Base-by-base conservation (phyloP, 1,284 basidiomycete genomes). In the Omphalotus olearius region DNA sequence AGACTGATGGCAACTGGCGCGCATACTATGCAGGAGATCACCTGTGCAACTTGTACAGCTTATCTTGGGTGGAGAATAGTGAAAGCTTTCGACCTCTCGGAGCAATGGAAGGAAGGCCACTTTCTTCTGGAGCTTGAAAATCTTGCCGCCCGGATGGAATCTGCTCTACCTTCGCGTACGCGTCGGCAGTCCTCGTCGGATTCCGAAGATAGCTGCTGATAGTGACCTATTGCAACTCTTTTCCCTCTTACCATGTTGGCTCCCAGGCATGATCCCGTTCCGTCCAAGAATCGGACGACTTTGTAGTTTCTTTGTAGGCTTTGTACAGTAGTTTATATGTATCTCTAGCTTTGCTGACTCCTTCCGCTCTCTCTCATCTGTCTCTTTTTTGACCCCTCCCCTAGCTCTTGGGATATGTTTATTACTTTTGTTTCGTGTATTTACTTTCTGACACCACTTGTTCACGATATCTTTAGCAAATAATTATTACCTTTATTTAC, bases 41-140 rank as follows among this genome's bases (percentile, higher is more conserved):
- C 68, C 20, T 83, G 80, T 62, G 62, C 66, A 11, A 64, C 65
- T 4, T 83, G 80, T 60, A 65, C 68, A 25, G 56, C 69, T 16
- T 79, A 79, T 59, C 69, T 85, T 37, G 82, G 82, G n/a, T 83
- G 79, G 78, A 76, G 78, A 61, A 80, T 85, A 51, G 66, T 79
- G 6, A 75, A 74, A 45, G 82, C 80, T 2, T 74, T 79, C 60
- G 80, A 83, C 54, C 61, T 62, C 41, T 66, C 77, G 4, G 82
- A 85, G 64, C 69, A 70, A 42, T 85, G 82, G 82, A 85, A 85
- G 64, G 80, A 82, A 59, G 77, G 78, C 7, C 64, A 71, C 47
- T 79, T 66, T 60, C 66, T 83, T 35, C 70, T 85, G 26, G 82
- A 85, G 64, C 70, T 83, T 18, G 78, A 77, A 43, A 66, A 69